Evolutionary conservation across 371 early-diverging fungal species (phyloP), one percentile per base, ranked within the genome.

Genomic region (Rhizopus delemar): DNA sequence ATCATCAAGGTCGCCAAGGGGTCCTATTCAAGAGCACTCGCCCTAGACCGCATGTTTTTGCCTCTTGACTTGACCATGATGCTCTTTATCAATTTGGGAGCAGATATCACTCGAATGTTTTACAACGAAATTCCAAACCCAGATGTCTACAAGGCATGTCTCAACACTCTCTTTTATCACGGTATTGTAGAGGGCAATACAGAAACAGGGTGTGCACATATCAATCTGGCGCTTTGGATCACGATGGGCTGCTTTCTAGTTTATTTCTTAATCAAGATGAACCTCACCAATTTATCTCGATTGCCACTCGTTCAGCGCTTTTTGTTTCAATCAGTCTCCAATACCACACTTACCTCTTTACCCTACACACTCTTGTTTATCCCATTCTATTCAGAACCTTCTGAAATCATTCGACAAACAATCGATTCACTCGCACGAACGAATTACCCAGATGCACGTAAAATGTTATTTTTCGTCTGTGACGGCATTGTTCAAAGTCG

Each of bases 391-490:
- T 64, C 76, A 3, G 81, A 80, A 55, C 49, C 74, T 12, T 48
- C 74, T 16, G 72, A 74, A 4, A 66, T 59, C 0, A 49, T 83
- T 48, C 69, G 66, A 32, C 69, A 75, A 29, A 78, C 83, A 3
- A 55, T 85, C 7, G 80, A 82, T 45, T 75, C 83, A 0, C 65
- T 85, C 8, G 83, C 76, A 3, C 46, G 78, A 3, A 65, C 76
- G 2, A 71, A 66, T 39, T 74, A 82, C 53, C 78, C 80, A 11
- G 81, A 81, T 45, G 60, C 59, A 9, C 66, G 69, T 11, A 83
- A 77, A 46, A 38, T 85, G 12, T 60, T 85, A 8, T 46, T 81
- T 15, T 82, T 85, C 59, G 78, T 81, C 8, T 78, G 78, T 34
- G 81, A 81, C 55, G 81, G 81, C 4, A 22, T 74, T 1, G 68